Percentiles rank a stretch among this genome's conserved stretches.
Evolutionary conservation across 2,329 filamentous ascomycete species (phyloP).

Genomic region (Fusarium nurragi): DNA sequence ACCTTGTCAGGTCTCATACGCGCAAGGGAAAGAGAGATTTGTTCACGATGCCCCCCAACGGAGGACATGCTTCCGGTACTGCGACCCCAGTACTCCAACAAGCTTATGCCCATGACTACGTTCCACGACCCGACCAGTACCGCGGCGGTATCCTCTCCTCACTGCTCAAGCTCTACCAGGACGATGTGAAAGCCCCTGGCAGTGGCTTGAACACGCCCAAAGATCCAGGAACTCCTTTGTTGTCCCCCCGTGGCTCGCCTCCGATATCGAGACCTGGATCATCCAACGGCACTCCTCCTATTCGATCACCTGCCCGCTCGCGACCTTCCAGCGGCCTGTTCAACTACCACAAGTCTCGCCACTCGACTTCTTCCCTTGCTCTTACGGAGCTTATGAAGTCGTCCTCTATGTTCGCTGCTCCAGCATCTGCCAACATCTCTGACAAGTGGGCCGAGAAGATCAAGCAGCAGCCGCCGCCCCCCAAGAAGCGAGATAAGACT

Average conservation of each 20-base stretch:
- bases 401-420: constrained; percentile 61
- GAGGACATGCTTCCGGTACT: constrained; percentile 49
- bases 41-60: constrained; percentile 44
- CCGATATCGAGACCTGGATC: constrained; percentile 54
- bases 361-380: constrained; percentile 56
- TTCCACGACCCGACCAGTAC: constrained; percentile 73
- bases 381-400: constrained; percentile 64
- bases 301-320: constrained; percentile 46
- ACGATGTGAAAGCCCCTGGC: constrained; percentile 52
- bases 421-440: constrained; percentile 56
- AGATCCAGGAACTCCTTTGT: constrained; percentile 51
- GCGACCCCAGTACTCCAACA: constrained; percentile 55
- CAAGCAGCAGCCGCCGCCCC: constrained; percentile 48
- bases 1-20: constrained; percentile 49
- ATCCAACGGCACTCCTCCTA: constrained; percentile 42
- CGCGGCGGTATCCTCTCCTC: constrained; percentile 78
- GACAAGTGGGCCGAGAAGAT: constrained; percentile 57
- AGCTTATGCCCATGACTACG: constrained; percentile 64
- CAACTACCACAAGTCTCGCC: constrained; percentile 53
- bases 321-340: constrained; percentile 53
- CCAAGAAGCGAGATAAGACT: constrained; percentile 51
- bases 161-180: constrained; percentile 74
- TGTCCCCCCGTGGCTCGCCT: constrained; percentile 56
- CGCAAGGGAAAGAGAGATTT: constrained; percentile 46
- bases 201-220: constrained; percentile 56